A percentile compares a stretch with the other conserved stretches of the same genome.
phyloP scores from a whole-genome alignment of 768 basidiomycete genomes.

The Rhizopogon roseolus region DNA sequence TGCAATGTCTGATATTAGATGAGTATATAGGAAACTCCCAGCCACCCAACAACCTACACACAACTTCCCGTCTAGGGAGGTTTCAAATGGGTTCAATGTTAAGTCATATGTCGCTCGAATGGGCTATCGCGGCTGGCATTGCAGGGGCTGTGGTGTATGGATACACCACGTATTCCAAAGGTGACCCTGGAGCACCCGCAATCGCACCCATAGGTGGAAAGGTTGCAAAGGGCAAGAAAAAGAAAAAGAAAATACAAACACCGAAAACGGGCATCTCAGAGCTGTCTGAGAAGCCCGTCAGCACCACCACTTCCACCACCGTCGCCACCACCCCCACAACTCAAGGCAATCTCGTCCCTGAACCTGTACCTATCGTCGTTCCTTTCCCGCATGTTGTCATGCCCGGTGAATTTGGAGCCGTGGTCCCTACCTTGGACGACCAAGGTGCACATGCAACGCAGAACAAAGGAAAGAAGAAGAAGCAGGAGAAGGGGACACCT shows the following conservation, averaged over 20 bases:
- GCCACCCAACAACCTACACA: not conserved
- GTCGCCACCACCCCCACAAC: constrained; percentile 11
- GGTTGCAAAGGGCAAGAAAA: constrained; percentile 27
- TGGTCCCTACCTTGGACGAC: constrained; percentile 5
- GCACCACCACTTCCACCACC: not conserved
- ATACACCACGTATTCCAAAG: constrained; percentile 21
- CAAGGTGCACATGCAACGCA: not conserved
- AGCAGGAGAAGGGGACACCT: constrained; percentile 4
- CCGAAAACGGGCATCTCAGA: constrained; percentile 9
- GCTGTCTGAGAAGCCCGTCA: not conserved
- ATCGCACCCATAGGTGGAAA: constrained; percentile 11
- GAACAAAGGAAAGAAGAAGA: constrained; percentile 39
- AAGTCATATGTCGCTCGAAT: constrained; percentile 37
- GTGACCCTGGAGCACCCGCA: not conserved
- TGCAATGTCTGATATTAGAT: too few species aligned
- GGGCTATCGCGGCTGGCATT: constrained; percentile 31
- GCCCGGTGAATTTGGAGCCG: constrained; percentile 42
- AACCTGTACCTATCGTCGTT: constrained; percentile 24
- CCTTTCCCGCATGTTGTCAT: constrained; percentile 32
- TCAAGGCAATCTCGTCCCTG: constrained; percentile 10
- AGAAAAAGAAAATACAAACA: constrained; percentile 17
- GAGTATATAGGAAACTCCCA: too few species aligned
- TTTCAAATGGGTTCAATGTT: constrained; percentile 41
- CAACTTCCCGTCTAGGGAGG: too few species aligned
- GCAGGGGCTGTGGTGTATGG: constrained; percentile 38